Evolutionary conservation across 2,329 filamentous ascomycete genomes (phyloP).

Genomic region (Chaetomium strumarium): DNA sequence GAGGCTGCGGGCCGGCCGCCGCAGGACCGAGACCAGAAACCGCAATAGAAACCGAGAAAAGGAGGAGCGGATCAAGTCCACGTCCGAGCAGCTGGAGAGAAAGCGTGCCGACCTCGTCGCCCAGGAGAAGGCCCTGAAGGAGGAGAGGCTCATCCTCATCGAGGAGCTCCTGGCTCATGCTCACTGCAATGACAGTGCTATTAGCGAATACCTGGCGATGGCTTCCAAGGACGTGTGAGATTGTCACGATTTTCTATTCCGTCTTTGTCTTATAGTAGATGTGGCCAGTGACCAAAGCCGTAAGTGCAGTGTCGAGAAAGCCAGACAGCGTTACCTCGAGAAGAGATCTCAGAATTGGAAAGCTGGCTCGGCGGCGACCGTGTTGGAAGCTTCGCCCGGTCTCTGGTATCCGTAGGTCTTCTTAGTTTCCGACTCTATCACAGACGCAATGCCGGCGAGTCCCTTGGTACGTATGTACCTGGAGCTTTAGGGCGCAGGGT

Average conservation of each 20-base stretch:
- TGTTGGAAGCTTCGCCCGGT: neutral
- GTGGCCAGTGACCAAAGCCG: neutral
- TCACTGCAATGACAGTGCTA: neutral
- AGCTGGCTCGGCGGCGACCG: neutral
- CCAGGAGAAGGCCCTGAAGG: neutral
- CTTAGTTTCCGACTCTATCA: neutral
- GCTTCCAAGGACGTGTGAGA: neutral
- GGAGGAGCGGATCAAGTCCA: neutral
- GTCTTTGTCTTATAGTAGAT: neutral
- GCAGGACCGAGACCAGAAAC: neutral
- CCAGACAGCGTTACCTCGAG: neutral
- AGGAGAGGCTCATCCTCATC: neutral
- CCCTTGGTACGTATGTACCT: neutral
- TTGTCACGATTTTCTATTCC: neutral
- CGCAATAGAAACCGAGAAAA: neutral
- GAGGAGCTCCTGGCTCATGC: neutral
- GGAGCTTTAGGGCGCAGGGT: too few relatives aligned
- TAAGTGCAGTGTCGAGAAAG: neutral
- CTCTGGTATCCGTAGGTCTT: too few relatives aligned
- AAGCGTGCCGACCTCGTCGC: neutral
- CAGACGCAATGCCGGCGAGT: neutral
- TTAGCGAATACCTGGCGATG: neutral
- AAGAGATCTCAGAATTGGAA: neutral
- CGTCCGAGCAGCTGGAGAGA: neutral
- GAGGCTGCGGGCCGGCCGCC: neutral